Conservation (phyloP, 116 monocot genomes). For the Iris pallida region DNA sequence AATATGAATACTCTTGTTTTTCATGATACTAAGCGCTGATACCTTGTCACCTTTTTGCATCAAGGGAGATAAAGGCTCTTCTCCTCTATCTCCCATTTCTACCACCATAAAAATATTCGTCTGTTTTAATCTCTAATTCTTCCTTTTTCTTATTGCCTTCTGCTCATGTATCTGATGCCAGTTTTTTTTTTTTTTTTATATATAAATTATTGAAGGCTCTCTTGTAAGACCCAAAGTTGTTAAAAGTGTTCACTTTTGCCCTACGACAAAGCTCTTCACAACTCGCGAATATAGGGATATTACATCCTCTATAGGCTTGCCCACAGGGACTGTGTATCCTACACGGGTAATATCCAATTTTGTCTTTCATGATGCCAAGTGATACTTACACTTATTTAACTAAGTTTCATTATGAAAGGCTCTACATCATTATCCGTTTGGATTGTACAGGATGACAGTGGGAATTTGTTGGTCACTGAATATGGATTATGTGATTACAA, state of each 20-base stretch:
- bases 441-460: slow-evolving; percentile 77
- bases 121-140: too few relatives aligned
- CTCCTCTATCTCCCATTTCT: too few relatives aligned
- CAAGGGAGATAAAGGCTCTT: too few relatives aligned
- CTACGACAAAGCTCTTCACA: slow-evolving; percentile 52
- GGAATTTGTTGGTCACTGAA: slow-evolving; percentile 88
- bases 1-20: too few relatives aligned
- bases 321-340: slow-evolving; percentile 94
- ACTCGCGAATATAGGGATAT: slow-evolving; percentile 92
- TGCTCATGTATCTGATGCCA: background rate
- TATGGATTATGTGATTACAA: slow-evolving; percentile 95
- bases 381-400: background rate
- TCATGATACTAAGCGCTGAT: too few relatives aligned
- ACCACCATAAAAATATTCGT: too few relatives aligned
- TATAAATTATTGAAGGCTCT: slow-evolving; percentile 70
- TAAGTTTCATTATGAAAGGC: background rate
- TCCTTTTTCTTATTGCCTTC: too few relatives aligned
- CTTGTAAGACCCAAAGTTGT: slow-evolving; percentile 95
- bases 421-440: background rate
- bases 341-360: slow-evolving; percentile 60
- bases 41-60: too few relatives aligned
- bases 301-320: slow-evolving; percentile 72
- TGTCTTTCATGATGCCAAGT: background rate
- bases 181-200: background rate
- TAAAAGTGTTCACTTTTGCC: slow-evolving; percentile 97